phyloP scores from a whole-genome alignment of 2,329 filamentous ascomycete species.

The Beauveria varroae region DNA sequence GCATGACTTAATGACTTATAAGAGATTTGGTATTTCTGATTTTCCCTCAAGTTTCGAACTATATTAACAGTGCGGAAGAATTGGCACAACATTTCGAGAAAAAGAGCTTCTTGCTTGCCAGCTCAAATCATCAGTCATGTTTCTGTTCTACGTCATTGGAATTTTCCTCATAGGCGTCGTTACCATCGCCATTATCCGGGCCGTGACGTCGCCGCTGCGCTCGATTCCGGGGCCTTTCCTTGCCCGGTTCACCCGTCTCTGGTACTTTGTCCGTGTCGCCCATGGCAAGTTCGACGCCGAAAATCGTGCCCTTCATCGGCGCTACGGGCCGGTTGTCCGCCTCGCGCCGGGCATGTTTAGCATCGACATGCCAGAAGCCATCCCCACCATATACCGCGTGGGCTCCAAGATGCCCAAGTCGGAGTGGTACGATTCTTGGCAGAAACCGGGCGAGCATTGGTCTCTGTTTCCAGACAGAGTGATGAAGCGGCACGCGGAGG shows the following conservation, averaged over 20 bases:
- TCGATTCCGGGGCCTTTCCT: slow-evolving; percentile 36
- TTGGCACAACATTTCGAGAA: too few species aligned
- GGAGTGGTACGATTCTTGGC: slow-evolving; percentile 20
- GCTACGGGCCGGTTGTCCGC: slow-evolving; percentile 33
- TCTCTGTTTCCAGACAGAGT: slow-evolving; percentile 27
- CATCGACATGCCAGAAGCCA: slow-evolving; percentile 27
- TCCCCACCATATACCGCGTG: slow-evolving; percentile 33
- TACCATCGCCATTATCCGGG: neutral
- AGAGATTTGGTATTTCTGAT: neutral
- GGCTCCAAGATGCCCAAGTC: slow-evolving; percentile 23
- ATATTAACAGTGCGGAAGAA: neutral
- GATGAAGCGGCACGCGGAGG: slow-evolving; percentile 28
- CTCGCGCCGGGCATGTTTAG: slow-evolving; percentile 34
- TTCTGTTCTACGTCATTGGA: neutral
- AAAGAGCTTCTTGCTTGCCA: too few species aligned
- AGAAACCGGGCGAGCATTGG: slow-evolving; percentile 17
- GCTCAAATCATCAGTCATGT: neutral
- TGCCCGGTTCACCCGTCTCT: slow-evolving; percentile 35
- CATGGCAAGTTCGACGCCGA: slow-evolving; percentile 30
- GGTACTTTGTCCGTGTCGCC: slow-evolving; percentile 32
- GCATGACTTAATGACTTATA: neutral
- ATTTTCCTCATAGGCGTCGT: neutral
- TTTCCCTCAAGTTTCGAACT: neutral
- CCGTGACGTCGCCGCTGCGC: slow-evolving; percentile 24
- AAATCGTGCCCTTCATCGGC: slow-evolving; percentile 31